Evolutionary conservation across 345 rosid genomes (phyloP), one percentile per base, ranked within the genome.

Genomic region (Xanthoceras sorbifolium): DNA sequence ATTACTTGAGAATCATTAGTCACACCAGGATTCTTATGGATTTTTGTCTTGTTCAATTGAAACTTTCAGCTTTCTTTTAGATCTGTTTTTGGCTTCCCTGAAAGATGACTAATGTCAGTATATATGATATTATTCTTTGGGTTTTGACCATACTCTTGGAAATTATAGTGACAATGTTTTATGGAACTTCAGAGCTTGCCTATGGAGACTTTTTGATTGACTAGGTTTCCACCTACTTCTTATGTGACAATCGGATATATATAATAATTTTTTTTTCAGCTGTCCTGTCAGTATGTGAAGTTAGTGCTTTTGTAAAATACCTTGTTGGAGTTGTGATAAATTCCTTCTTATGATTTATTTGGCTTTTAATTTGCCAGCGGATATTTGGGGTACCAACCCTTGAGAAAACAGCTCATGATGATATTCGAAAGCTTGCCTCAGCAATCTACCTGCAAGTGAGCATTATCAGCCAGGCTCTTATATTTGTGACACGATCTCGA

Each of bases 361-460:
- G 63, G 38, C 46, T 75, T 20, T 54, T 72, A 70, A 48, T 71
- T 72, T 86, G 68, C 46, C 88, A 96, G 97, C 82, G 95, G 76
- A 70, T 79, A 32, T 96, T 96, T 48, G 93, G 98, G 60, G 99
- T 96, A 71, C 10, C 97, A 3, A 91, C 97, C 48, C 90, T 96
- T 62, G 95, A 96, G 87, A 88, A 94, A 85, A 87, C 94, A 12
- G 95, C 97, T 63, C 95, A 91, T 75, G 95, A 96, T 78, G 99
- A 94, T 85, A 82, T 86, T 84, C 83, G 91, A 63, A 96, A 96
- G 87, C 98, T 94, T 77, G 99, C 99, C 78, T 91, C 98, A 23
- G 99, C 98, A 42, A 79, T 96, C 48, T 96, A 96, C 89, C 78
- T 96, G 77, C 99, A 96, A 93, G 98, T 96, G 71, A 96, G 99